These are phyloP conservation scores for Penicillium sp. DNA, from an alignment of 2,329 filamentous ascomycete genomes.

Conservation along the genomic window DNA sequence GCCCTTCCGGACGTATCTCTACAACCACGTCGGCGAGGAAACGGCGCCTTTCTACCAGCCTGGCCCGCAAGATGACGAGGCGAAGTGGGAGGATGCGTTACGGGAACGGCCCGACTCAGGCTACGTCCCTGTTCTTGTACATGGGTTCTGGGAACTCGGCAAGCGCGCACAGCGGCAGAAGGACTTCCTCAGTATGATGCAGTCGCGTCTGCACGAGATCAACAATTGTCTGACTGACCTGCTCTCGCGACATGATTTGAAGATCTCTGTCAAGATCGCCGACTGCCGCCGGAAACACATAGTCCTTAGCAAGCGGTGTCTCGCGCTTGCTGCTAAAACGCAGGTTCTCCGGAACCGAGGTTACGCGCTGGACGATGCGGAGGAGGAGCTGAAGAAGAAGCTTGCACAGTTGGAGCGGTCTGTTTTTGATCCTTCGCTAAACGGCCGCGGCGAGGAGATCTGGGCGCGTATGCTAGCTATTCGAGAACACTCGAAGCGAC, in stretches of 20 bases:
- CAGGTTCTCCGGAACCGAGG: constrained; percentile 67
- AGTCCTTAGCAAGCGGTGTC: constrained; percentile 63
- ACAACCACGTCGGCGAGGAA: constrained; percentile 65
- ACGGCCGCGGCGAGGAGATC: constrained; percentile 66
- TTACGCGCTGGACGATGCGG: constrained; percentile 67
- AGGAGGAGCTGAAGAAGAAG: constrained; percentile 68
- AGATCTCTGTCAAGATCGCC: constrained; percentile 62
- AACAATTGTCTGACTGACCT: constrained; percentile 65
- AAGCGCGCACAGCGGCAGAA: constrained; percentile 63
- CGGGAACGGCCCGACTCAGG: constrained; percentile 61
- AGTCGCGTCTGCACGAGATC: constrained; percentile 67
- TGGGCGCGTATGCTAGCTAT: constrained; percentile 70
- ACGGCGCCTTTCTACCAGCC: constrained; percentile 66
- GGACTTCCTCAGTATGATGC: constrained; percentile 61
- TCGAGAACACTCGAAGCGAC: constrained; percentile 61
- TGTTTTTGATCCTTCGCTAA: constrained; percentile 64
- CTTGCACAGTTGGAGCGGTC: constrained; percentile 61
- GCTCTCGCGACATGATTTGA: constrained; percentile 65
- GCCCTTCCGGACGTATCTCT: constrained; percentile 66
- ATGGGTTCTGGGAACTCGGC: constrained; percentile 64
- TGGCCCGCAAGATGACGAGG: constrained; percentile 60
- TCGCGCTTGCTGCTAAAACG: constrained; percentile 67
- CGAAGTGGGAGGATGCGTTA: constrained; percentile 69
- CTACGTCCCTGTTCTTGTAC: constrained; percentile 64
- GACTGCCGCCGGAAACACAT: constrained; percentile 65